Evolutionary conservation across 2,329 filamentous ascomycete genomes (phyloP).

Genomic region (Claviceps lovelessii): DNA sequence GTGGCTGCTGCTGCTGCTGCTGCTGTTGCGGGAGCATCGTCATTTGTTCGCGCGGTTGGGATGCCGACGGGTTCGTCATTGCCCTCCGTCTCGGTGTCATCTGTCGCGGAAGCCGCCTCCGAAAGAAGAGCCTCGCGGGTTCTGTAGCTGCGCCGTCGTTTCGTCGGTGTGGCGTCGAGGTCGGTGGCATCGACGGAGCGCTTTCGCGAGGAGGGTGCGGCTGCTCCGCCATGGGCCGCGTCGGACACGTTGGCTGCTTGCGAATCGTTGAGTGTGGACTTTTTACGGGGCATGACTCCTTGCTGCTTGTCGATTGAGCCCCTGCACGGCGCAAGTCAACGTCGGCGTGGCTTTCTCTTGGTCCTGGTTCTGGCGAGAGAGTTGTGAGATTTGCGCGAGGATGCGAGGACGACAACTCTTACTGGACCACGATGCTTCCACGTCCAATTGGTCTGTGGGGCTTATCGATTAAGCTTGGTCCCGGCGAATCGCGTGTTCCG

Average conservation of each 20-base stretch:
- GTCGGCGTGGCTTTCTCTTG: no score
- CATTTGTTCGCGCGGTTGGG: neutral
- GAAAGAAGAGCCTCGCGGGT: slow-evolving; percentile 1
- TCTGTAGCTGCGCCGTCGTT: slow-evolving; percentile 16
- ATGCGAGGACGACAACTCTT: neutral
- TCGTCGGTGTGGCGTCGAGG: slow-evolving; percentile 17
- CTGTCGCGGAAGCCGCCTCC: neutral
- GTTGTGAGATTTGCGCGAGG: neutral
- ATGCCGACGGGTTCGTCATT: neutral
- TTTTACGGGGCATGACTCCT: slow-evolving; percentile 5
- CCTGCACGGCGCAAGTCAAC: neutral
- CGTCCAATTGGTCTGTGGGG: neutral
- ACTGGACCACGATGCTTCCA: no score
- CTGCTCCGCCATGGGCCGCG: neutral
- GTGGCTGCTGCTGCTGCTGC: slow-evolving; percentile 9
- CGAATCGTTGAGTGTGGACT: neutral
- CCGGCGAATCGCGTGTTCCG: neutral
- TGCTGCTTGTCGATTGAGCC: neutral
- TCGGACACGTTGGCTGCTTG: neutral
- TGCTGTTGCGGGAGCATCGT: slow-evolving; percentile 5
- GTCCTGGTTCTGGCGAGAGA: neutral
- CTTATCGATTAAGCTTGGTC: neutral
- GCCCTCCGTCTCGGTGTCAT: slow-evolving; percentile 4
- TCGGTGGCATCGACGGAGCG: slow-evolving; percentile 14
- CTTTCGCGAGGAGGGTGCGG: slow-evolving; percentile 7